Conservation (phyloP, 768 basidiomycete species). For the Mycena rebaudengoi region DNA sequence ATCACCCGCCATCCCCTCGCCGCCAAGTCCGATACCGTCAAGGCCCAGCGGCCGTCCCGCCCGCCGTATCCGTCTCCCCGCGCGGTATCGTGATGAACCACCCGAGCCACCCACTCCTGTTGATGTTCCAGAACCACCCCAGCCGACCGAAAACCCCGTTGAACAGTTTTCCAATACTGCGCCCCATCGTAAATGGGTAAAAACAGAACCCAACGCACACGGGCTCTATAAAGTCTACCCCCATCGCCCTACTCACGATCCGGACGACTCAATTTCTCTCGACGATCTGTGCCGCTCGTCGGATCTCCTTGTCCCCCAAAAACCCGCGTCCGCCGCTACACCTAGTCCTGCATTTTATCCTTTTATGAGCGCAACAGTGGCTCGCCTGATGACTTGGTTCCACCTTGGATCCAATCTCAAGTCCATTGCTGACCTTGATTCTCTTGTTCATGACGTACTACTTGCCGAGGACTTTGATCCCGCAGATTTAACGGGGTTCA, state of each 20-base stretch:
- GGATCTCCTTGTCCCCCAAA: background rate
- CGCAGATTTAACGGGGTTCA: conserved; percentile 33
- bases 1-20: no score
- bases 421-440: conserved; percentile 33
- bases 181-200: conserved; percentile 1
- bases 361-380: conserved; percentile 32
- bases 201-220: conserved; percentile 28
- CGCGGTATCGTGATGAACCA: no score
- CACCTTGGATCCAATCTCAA: conserved; percentile 28
- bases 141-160: no score
- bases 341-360: conserved; percentile 18
- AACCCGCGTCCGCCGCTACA: conserved; percentile 12
- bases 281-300: conserved; percentile 26
- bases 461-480: conserved; percentile 31
- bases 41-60: no score
- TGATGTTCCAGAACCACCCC: no score
- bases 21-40: no score
- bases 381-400: conserved; percentile 35
- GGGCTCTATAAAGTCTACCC: conserved; percentile 33
- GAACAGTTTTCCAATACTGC: no score
- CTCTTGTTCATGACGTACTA: conserved; percentile 37
- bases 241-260: conserved; percentile 22
- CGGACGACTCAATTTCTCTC: conserved; percentile 25
- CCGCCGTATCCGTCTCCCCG: no score
- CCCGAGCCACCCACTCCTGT: no score